Base-by-base conservation (phyloP, 352 stramenopile genomes). In the Phytopythium montanum region DNA sequence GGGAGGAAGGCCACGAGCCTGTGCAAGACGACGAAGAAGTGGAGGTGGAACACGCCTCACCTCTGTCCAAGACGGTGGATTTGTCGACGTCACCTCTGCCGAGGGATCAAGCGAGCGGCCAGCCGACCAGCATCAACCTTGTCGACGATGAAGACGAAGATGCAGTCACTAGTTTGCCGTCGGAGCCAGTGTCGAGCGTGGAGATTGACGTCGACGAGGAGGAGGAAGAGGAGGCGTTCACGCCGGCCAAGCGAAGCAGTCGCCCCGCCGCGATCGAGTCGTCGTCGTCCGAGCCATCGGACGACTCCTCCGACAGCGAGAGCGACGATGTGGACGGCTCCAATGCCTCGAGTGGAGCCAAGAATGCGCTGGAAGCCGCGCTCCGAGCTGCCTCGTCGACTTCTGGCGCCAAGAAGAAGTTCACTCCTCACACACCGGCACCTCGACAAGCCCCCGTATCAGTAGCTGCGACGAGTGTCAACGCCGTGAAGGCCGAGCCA, bases 311-410 rank as follows among this genome's bases (percentile, higher is more conserved):
- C 13, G 64, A 72, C 9, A 66, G 49, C 33, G 72, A 81, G 18
- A 68, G 65, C 14, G 65, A 75, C 55, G 66, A 66, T 2, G 65
- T 73, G 4, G 62, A 71, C 5, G 46, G 62, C 21, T 26, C 33
- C 14, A 48, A 50, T 26, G 45, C 61, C 18, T 48, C 29, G 3
- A 14, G 45, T 14, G 28, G 52, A 1, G 70, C 46, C 26, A 56
- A 54, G 16, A 90, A 85, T 55, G 72, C 69, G n/a, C 57, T 90
- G 0, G 79, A 89, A 42, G 80, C 83, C 19, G 80, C 83, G 23
- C 63, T 90, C 7, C 76, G 69, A 61, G 78, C 78, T 42, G 70
- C 66, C 41, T 57, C 55, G 18, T 56, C 48, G 29, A 49, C 44
- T 23, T 42, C 31, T 21, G 16, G 29, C 33, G 58, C 26, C 25